A percentile compares a stretch with the other conserved stretches of the same genome.
phyloP scores from a whole-genome alignment of 345 rosid species.

The Xanthoceras sorbifolium region DNA sequence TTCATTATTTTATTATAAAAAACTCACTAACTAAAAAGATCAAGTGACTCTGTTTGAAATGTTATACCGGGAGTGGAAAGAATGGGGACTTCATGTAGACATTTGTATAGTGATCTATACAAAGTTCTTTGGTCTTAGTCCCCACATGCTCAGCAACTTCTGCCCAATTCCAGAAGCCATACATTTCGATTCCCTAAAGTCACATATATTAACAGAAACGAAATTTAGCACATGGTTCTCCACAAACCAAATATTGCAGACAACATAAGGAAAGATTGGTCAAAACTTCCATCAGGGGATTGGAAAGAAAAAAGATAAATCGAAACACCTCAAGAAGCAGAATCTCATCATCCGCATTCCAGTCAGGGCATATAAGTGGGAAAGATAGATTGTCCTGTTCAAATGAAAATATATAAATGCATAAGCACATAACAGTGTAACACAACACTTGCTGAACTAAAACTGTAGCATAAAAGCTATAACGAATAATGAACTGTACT shows the following conservation, averaged over 20 bases:
- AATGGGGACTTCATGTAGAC: conserved; percentile 77
- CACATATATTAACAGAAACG: conserved; percentile 9
- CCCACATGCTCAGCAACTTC: conserved; percentile 99
- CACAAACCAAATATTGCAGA: conserved; percentile 4
- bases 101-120: conserved; percentile 76
- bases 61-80: conserved; percentile 91
- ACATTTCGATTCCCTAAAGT: conserved; percentile 93
- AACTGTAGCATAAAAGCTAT: background rate
- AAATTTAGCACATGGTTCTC: background rate
- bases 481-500: background rate
- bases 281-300: background rate
- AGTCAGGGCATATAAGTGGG: conserved; percentile 86
- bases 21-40: background rate
- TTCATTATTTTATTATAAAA: background rate
- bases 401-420: conserved; percentile 18
- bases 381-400: conserved; percentile 83
- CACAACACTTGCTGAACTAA: background rate
- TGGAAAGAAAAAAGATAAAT: background rate
- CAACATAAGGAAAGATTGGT: conserved; percentile 11
- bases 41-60: conserved; percentile 21
- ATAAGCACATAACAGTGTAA: background rate
- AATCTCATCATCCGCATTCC: conserved; percentile 99
- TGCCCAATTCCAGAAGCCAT: conserved; percentile 96
- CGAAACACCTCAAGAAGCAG: conserved; percentile 83
- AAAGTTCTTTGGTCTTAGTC: conserved; percentile 86